Evolutionary conservation across 192 early-diverging fungal genomes (phyloP).

Genomic region (Backusella australiensis): DNA sequence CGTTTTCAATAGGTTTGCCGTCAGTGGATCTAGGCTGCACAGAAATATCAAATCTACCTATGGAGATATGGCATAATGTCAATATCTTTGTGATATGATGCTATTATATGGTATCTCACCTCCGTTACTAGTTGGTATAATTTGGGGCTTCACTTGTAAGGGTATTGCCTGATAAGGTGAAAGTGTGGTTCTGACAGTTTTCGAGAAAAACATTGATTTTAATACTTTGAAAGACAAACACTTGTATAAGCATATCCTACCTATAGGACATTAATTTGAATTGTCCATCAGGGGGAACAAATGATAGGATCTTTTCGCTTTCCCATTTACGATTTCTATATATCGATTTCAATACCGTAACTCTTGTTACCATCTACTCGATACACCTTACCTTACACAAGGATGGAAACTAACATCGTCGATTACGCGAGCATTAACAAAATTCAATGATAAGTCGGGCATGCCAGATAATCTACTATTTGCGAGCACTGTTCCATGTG

Average conservation of each 20-base stretch:
- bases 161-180: slow-evolving; percentile 56
- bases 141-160: slow-evolving; percentile 60
- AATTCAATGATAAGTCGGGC: slow-evolving; percentile 82
- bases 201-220: not conserved
- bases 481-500: slow-evolving; percentile 77
- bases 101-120: slow-evolving; percentile 30
- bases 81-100: not conserved
- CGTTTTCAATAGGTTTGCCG: slow-evolving; percentile 65
- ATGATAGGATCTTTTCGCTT: slow-evolving; percentile 74
- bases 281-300: slow-evolving; percentile 92
- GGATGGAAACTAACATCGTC: slow-evolving; percentile 90
- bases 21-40: slow-evolving; percentile 61
- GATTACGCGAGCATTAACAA: slow-evolving; percentile 67
- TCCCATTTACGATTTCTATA: slow-evolving; percentile 70
- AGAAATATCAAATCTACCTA: slow-evolving; percentile 70
- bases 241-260: slow-evolving; percentile 25
- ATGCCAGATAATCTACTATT: slow-evolving; percentile 83
- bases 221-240: not conserved
- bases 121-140: slow-evolving; percentile 53
- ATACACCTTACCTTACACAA: slow-evolving; percentile 62
- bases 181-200: slow-evolving; percentile 51
- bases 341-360: not conserved
- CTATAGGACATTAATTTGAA: slow-evolving; percentile 87
- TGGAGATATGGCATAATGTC: not conserved
- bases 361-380: not conserved